Evolutionary conservation across 2,329 filamentous ascomycete species (phyloP).

Genomic region (Paracoccidioides lutzii): DNA sequence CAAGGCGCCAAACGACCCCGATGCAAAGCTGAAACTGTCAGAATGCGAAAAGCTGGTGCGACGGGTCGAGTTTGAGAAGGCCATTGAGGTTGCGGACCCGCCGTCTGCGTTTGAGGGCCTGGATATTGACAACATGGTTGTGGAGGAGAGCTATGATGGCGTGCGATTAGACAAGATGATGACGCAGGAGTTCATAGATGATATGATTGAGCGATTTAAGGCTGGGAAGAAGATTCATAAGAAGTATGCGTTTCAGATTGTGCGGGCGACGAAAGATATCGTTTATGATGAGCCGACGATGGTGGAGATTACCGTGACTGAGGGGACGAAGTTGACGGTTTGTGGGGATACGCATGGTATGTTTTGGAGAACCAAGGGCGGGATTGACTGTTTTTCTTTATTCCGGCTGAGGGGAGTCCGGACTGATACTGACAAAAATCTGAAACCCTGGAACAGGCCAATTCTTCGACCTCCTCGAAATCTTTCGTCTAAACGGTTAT

Average conservation of each 20-base stretch:
- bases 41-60: conserved; percentile 94
- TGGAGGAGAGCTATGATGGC: conserved; percentile 80
- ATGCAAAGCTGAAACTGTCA: conserved; percentile 77
- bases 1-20: conserved; percentile 76
- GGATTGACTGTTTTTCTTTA: too few species aligned
- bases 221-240: conserved; percentile 85
- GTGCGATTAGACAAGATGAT: conserved; percentile 63
- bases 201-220: conserved; percentile 96
- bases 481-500: conserved; percentile 81
- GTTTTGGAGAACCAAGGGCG: conserved; percentile 14
- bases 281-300: conserved; percentile 90
- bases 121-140: conserved; percentile 70
- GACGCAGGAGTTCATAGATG: conserved; percentile 92
- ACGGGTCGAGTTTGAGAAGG: conserved; percentile 81
- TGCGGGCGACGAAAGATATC: conserved; percentile 77
- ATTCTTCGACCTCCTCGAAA: conserved; percentile 93
- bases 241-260: conserved; percentile 97
- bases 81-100: conserved; percentile 85
- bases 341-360: conserved; percentile 93
- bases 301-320: conserved; percentile 77
- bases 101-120: conserved; percentile 85
- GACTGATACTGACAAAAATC: not conserved
- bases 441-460: conserved; percentile 48
- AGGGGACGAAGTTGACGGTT: conserved; percentile 72
- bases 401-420: too few species aligned